Conservation (phyloP, 192 early-diverging fungal species). For the Dissophora ornata region DNA sequence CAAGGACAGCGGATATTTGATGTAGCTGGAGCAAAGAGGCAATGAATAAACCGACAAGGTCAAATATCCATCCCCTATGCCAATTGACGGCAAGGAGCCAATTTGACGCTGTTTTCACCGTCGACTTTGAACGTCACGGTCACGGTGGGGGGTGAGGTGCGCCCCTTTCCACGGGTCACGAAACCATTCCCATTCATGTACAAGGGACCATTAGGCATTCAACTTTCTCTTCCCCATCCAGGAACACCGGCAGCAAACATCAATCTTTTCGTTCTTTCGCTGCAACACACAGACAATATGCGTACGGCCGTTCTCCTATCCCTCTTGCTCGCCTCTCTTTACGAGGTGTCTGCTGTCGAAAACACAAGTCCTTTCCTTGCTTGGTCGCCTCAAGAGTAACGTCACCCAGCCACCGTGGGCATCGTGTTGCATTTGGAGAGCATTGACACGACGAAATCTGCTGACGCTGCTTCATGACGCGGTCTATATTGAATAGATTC, state of each 20-base stretch:
- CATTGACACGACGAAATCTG: no score
- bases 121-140: no score
- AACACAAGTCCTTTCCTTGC: conserved; percentile 47
- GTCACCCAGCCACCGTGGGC: background rate
- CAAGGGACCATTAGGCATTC: background rate
- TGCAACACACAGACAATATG: conserved; percentile 20
- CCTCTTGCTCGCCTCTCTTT: conserved; percentile 32
- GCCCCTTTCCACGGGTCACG: no score
- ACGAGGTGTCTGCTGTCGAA: conserved; percentile 48
- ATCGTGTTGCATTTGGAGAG: background rate
- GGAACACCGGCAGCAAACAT: background rate
- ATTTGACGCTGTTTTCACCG: no score
- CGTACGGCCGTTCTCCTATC: conserved; percentile 30
- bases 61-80: no score
- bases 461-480: background rate
- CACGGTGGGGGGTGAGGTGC: no score
- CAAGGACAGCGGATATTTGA: no score
- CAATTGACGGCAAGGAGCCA: no score
- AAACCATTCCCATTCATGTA: no score
- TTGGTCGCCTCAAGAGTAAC: conserved; percentile 48
- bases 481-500: conserved; percentile 14
- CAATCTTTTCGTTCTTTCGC: conserved; percentile 4
- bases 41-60: no score
- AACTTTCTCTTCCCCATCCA: background rate
- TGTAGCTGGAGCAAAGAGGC: no score